phyloP scores from a whole-genome alignment of 2,329 filamentous ascomycete genomes.

The Achaetomium macrosporum region DNA sequence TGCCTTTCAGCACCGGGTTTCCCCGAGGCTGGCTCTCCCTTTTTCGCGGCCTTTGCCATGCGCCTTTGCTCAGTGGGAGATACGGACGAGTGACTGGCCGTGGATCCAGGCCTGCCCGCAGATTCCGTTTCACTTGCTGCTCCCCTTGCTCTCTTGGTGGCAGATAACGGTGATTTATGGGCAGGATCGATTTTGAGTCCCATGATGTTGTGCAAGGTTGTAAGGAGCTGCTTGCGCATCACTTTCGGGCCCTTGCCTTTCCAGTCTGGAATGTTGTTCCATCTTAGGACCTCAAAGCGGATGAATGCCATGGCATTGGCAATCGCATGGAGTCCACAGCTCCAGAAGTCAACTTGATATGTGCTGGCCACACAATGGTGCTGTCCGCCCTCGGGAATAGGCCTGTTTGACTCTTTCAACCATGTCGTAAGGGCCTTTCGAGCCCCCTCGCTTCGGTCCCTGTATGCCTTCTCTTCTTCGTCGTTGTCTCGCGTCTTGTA shows the following conservation, averaged over 20 bases:
- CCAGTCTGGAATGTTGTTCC: neutral
- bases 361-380: rapidly evolving
- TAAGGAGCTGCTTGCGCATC: neutral
- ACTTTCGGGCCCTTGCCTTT: rapidly evolving
- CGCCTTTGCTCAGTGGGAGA: no score
- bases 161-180: neutral
- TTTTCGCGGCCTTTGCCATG: no score
- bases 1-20: no score
- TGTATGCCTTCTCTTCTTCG: no score
- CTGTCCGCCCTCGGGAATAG: rapidly evolving
- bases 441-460: neutral
- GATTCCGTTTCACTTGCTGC: no score
- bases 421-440: neutral
- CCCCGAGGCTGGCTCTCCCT: no score
- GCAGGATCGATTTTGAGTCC: neutral
- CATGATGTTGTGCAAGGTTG: constrained; percentile 5
- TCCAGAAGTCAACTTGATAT: constrained; percentile 2
- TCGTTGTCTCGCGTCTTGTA: no score
- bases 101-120: no score
- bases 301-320: constrained; percentile 14
- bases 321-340: constrained; percentile 14
- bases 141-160: neutral
- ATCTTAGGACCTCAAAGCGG: constrained; percentile 12
- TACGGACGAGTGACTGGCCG: no score
- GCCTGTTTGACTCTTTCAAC: neutral